Evolutionary conservation across 148 eudicot species (phyloP).

Genomic region (Rhododendron mucronatum): DNA sequence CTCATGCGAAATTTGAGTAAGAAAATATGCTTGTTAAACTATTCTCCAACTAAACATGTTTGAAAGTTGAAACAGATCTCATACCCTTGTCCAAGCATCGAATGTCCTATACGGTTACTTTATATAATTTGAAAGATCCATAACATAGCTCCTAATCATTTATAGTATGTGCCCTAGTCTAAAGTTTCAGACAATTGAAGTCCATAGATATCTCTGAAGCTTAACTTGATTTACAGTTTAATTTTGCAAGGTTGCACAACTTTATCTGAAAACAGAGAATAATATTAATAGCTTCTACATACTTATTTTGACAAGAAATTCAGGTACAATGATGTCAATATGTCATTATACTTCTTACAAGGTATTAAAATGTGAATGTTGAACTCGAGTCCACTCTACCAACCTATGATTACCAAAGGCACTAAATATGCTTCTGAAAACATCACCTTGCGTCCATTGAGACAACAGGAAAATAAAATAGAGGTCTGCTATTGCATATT

Average conservation of each 20-base stretch:
- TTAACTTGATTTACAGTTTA: neutral
- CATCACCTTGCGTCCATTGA: neutral
- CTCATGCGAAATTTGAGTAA: neutral
- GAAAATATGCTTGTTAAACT: neutral
- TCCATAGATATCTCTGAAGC: neutral
- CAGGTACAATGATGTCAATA: neutral
- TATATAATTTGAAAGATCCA: neutral
- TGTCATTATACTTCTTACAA: neutral
- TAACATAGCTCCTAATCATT: neutral
- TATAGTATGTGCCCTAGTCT: neutral
- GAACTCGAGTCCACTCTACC: neutral
- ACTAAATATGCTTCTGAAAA: too few species aligned
- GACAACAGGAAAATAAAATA: neutral
- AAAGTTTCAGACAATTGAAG: neutral
- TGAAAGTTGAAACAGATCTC: neutral
- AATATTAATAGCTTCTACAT: neutral
- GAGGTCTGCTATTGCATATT: neutral
- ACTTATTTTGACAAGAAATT: neutral
- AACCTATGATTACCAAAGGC: neutral
- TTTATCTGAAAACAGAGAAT: neutral
- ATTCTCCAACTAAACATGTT: neutral
- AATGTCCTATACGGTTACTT: neutral
- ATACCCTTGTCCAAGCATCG: neutral
- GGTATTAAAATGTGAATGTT: neutral
- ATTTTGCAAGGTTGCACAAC: neutral